These are phyloP conservation scores for Suillus occidentalis DNA, from an alignment of 768 basidiomycete species.

Conservation along the genomic window DNA sequence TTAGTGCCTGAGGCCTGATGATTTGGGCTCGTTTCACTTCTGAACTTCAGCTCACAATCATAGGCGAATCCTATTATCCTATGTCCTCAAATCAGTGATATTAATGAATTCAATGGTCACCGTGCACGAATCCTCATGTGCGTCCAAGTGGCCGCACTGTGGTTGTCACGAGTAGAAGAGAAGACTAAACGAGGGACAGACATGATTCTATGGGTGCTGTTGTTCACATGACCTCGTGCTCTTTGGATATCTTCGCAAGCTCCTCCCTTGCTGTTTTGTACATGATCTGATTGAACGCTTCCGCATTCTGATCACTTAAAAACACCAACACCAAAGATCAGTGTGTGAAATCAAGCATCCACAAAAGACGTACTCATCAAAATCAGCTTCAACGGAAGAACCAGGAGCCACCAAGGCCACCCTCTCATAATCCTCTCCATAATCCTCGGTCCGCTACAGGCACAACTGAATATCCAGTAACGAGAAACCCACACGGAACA, in stretches of 20 bases:
- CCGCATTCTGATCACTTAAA: neutral
- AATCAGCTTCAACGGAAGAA: neutral
- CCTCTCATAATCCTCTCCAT: neutral
- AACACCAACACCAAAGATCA: no score
- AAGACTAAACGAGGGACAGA: neutral
- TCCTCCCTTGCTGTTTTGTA: neutral
- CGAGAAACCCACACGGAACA: neutral
- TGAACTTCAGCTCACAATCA: neutral
- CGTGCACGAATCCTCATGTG: neutral
- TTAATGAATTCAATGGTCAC: neutral
- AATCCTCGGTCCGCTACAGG: neutral
- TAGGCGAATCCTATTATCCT: neutral
- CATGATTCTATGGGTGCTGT: neutral
- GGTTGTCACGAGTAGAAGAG: neutral
- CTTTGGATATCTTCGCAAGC: neutral
- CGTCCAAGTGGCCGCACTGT: neutral
- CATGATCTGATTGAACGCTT: conserved; percentile 3
- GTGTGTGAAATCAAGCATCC: neutral
- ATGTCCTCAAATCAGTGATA: neutral
- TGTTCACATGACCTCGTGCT: neutral
- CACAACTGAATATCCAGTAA: neutral
- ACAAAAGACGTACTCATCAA: neutral
- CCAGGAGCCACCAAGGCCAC: conserved; percentile 1
- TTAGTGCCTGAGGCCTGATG: neutral
- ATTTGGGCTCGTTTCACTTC: no score